Conservation (phyloP, 441 rosid species). For the Populus trichocarpa region DNA sequence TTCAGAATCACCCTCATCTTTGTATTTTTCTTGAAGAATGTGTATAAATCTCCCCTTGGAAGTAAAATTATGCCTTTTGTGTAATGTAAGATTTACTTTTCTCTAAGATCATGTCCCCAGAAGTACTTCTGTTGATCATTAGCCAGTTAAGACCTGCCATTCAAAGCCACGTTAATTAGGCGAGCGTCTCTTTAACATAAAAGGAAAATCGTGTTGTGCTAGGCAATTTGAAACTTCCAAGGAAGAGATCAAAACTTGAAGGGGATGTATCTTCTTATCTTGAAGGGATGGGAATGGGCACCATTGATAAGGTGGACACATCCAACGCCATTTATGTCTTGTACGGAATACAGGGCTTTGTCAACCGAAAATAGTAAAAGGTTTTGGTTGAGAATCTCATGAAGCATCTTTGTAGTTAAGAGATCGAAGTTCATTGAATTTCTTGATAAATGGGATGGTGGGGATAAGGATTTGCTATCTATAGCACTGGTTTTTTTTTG, state of each 20-base stretch:
- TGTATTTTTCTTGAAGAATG: too few relatives aligned
- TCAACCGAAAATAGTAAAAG: background rate
- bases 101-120: too few relatives aligned
- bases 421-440: background rate
- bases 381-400: background rate
- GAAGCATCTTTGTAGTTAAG: background rate
- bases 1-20: too few relatives aligned
- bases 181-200: background rate
- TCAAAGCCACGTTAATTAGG: background rate
- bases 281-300: background rate
- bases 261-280: background rate
- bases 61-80: too few relatives aligned
- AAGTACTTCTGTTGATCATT: background rate
- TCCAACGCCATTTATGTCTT: background rate
- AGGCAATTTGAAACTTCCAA: background rate
- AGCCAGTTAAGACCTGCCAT: background rate
- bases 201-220: background rate
- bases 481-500: background rate
- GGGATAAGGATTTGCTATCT: conserved; percentile 8
- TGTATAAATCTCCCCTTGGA: too few relatives aligned
- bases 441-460: background rate
- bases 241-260: background rate
- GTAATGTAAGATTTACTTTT: background rate
- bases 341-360: background rate
- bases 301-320: background rate